These are phyloP conservation scores for Wickerhamomyces pijperi DNA, from an alignment of 805 yeast species.

Conservation along the genomic window DNA sequence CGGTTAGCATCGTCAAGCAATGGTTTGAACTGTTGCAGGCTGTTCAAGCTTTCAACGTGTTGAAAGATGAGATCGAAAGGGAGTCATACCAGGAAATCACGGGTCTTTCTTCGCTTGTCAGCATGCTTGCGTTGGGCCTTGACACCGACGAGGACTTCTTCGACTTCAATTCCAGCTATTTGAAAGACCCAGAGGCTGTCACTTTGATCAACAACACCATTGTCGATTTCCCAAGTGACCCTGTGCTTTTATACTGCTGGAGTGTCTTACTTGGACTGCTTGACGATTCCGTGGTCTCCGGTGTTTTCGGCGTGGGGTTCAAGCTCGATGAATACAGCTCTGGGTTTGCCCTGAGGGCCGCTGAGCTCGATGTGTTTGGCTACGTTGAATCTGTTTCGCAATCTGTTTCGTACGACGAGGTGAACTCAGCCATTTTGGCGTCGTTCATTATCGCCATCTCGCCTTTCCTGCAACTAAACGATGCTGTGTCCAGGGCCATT, in stretches of 20 bases:
- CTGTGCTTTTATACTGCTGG: constrained; percentile 56
- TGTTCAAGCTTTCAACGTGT: constrained; percentile 13
- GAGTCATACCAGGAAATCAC: constrained; percentile 24
- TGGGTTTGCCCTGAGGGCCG: constrained; percentile 18
- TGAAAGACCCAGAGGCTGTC: constrained; percentile 29
- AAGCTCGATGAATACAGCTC: constrained; percentile 8
- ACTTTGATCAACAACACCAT: constrained; percentile 29
- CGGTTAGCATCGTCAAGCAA: constrained; percentile 23
- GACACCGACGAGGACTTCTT: constrained; percentile 35
- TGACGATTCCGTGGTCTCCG: constrained; percentile 34
- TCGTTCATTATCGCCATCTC: constrained; percentile 24
- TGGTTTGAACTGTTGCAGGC: constrained; percentile 49
- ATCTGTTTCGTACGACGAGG: constrained; percentile 34
- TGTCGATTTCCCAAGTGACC: constrained; percentile 25
- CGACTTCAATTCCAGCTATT: constrained; percentile 28
- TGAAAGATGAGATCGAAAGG: constrained; percentile 8
- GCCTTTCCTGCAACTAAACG: constrained; percentile 37
- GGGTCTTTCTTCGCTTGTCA: constrained; percentile 35
- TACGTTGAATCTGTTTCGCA: constrained; percentile 30
- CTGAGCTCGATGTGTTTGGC: constrained; percentile 32
- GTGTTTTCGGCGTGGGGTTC: constrained; percentile 20
- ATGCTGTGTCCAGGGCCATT: constrained; percentile 21
- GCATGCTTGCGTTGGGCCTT: constrained; percentile 46
- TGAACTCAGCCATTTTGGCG: constrained; percentile 34
- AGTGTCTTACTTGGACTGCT: constrained; percentile 42